Evolutionary conservation across 495 filamentous ascomycete genomes (phyloP), one percentile per base, ranked within the genome.

Genomic region (Penicillium bialowiezense): DNA sequence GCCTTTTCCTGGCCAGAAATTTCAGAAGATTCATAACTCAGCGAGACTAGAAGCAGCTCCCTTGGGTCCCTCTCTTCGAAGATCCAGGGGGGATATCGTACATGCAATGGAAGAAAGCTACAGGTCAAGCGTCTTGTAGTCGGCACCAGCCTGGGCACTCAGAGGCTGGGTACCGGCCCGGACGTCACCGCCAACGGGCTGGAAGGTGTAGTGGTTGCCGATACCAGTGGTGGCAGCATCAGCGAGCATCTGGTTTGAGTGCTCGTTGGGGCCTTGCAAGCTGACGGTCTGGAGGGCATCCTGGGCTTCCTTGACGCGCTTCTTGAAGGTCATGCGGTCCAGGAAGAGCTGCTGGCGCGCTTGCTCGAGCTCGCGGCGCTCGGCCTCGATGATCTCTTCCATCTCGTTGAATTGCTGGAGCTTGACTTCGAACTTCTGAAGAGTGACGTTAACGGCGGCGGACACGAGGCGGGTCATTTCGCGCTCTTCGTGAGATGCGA

Each of bases 401-500:
- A 98, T 89, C 70, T 97, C 95, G 56, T 88, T 86, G 75, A 98
- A 98, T 63, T 97, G 95, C 57, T 87, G 82, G 41, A 93, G 75
- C 73, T 91, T 91, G 46, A 91, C 73, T 60, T 91, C 86, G 62
- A 90, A 79, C 65, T 91, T 91, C 59, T 89, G 80, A 23, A 96
- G 77, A 14, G 86, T 90, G 13, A 89, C 73, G 63, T 96, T 96
- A 44, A 95, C 87, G 0, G 90, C 76, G 2, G 88, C 81, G 9
- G 89, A 90, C 18, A 97, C 88, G 36, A 97, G 84, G 13, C 87
- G 83, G 23, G 92, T 92, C 87, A 96, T 92, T 64, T 95, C 89
- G 21, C 93, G 90, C 68, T 98, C 93, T 65, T 96, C 90, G 58
- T 97, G 90, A 0, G 93, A 96, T 8, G 90, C 89, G 23, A 98